These are phyloP conservation scores for Russula vinacea DNA, from an alignment of 768 basidiomycete species.

Conservation along the genomic window DNA sequence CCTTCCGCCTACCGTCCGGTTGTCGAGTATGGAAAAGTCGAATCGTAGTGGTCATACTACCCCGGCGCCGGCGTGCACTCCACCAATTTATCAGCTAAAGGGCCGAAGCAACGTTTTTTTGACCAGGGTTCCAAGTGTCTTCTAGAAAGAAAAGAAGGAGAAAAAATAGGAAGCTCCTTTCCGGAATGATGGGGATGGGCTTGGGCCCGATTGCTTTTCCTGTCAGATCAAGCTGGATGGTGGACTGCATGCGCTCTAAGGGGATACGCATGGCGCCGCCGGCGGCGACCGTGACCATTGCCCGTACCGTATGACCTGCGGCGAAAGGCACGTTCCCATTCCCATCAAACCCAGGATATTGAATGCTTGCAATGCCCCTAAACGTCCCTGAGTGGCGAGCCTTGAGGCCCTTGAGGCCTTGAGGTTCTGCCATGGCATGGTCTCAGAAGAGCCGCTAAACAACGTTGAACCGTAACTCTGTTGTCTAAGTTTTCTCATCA, in stretches of 20 bases:
- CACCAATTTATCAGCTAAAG: background rate
- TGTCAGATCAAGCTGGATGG: conserved; percentile 4
- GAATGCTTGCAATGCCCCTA: background rate
- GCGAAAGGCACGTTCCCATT: background rate
- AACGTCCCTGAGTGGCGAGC: background rate
- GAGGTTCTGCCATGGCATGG: conserved; percentile 1
- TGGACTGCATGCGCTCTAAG: background rate
- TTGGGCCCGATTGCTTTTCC: background rate
- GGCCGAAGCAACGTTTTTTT: background rate
- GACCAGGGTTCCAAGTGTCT: background rate
- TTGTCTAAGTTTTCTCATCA: background rate
- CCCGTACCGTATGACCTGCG: background rate
- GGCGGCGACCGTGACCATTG: background rate
- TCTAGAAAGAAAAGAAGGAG: background rate
- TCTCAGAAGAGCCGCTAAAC: background rate
- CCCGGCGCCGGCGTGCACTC: background rate
- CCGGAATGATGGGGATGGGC: background rate
- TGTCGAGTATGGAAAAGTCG: background rate
- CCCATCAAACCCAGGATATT: background rate
- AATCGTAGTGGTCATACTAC: conserved; percentile 6
- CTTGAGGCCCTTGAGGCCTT: background rate
- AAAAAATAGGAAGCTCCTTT: background rate
- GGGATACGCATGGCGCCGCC: conserved; percentile 4
- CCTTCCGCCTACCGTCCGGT: too few relatives aligned
- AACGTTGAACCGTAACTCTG: background rate